Evolutionary conservation across 2,329 filamentous ascomycete genomes (phyloP).

Genomic region (Venturia oleaginea): DNA sequence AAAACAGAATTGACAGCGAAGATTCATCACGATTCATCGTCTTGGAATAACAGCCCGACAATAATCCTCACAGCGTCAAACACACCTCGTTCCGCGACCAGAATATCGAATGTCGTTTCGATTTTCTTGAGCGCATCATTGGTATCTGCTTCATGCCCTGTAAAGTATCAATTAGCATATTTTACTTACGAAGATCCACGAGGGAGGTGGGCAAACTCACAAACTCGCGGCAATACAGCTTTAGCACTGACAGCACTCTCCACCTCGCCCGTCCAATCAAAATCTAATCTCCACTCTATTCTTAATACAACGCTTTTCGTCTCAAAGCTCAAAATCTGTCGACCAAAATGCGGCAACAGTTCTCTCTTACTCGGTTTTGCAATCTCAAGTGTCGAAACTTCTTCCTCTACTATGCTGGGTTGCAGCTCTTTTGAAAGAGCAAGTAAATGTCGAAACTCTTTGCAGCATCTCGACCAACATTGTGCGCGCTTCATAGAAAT

Average conservation of each 20-base stretch:
- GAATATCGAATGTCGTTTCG: conserved; percentile 1
- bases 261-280: conserved; percentile 67
- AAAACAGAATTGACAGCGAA: not conserved
- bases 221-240: conserved; percentile 51
- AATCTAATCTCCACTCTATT: conserved; percentile 54
- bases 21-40: not conserved
- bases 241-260: conserved; percentile 48
- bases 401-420: conserved; percentile 1
- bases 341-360: conserved; percentile 38
- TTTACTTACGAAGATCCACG: no score
- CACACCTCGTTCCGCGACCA: conserved; percentile 6
- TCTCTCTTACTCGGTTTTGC: conserved; percentile 33
- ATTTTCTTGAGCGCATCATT: conserved; percentile 3
- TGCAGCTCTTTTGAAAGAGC: conserved; percentile 15
- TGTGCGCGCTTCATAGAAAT: conserved; percentile 50
- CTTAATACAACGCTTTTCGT: conserved; percentile 37
- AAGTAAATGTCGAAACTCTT: conserved; percentile 4
- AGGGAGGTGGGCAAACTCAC: conserved; percentile 39
- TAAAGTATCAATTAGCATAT: not conserved
- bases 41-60: conserved; percentile 4
- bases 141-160: conserved; percentile 11
- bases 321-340: conserved; percentile 23
- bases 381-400: conserved; percentile 17
- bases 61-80: conserved; percentile 3
- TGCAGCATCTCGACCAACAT: conserved; percentile 43